Evolutionary conservation across 2,329 filamentous ascomycete species (phyloP), one percentile per base, ranked within the genome.

Genomic region (Pestalotiopsis fici): DNA sequence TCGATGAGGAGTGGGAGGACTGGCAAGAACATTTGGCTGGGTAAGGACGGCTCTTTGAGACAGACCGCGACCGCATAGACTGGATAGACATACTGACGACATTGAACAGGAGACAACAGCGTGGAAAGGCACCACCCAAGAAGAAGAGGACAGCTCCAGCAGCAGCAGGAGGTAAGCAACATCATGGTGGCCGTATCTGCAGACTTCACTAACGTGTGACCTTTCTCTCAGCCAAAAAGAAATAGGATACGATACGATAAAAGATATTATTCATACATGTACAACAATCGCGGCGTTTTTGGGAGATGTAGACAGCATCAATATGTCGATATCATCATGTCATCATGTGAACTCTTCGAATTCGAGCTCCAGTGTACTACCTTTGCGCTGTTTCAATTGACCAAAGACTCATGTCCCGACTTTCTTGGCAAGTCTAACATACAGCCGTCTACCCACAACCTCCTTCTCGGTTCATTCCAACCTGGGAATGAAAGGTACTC

Each of bases 71-170:
- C 43, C 13, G 54, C 61, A 57, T n/a, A 28, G 63, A 55, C 13
- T 65, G 7, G 54, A 69, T 11, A 35, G 11, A 35, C 31, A 68
- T 69, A 61, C 77, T 82, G 73, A 83, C 72, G 15, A 43, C 62
- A 69, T 55, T 35, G 18, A 69, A 70, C 74, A 93, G 91, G 74
- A 82, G 91, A 74, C 95, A 93, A 79, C 81, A 87, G 35, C 90
- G 94, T 83, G 95, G 94, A 72, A 98, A 98, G 85, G 91, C 91
- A 66, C 88, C 91, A 57, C 94, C 95, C 7, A 88, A 97, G 88
- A 98, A 97, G 88, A 97, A 96, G 86, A 90, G 85, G 77, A 90
- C 85, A 7, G 55, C 73, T 4, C 63, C 69, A 43, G 21, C 63
- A 68, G 68, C 74, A 27, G 25, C 21, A 3, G 13, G 3, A 11